Evolutionary conservation across 164 flowering plant genomes (phyloP).

Genomic region (Echeveria elegans): DNA sequence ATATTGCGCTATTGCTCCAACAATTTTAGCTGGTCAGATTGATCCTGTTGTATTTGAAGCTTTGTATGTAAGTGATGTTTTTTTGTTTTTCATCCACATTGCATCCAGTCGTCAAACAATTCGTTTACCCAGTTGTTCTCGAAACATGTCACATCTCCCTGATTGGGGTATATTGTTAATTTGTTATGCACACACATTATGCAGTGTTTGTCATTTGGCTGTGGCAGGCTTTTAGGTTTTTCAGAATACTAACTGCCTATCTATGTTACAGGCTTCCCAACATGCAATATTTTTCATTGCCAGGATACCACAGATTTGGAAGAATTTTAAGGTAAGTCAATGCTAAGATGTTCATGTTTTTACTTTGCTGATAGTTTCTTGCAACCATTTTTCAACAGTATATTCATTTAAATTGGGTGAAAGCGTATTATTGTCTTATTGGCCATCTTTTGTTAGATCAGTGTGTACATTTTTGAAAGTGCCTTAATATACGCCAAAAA

Average conservation of each 20-base stretch:
- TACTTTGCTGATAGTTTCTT: not conserved
- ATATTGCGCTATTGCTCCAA: constrained; percentile 86
- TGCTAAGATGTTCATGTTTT: not conserved
- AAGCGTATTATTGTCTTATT: not conserved
- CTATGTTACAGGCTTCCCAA: constrained; percentile 70
- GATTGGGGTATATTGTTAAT: not conserved
- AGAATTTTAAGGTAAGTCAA: constrained; percentile 65
- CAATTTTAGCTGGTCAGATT: constrained; percentile 74
- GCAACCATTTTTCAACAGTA: not conserved
- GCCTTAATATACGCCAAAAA: not conserved
- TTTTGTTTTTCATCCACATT: not conserved
- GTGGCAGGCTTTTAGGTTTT: not conserved
- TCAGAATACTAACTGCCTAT: constrained; percentile 8
- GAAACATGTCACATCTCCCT: not conserved
- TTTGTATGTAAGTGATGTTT: constrained; percentile 60
- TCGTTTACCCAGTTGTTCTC: not conserved
- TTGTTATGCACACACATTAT: not conserved
- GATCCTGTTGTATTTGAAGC: constrained; percentile 89
- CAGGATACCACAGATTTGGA: constrained; percentile 86
- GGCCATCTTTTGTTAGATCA: not conserved
- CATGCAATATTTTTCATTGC: constrained; percentile 92
- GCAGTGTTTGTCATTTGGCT: not conserved
- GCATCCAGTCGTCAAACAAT: not conserved
- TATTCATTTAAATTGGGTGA: not conserved
- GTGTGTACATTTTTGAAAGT: not conserved